Conservation (phyloP, 106 monocot species). For the Phalaenopsis equestris region DNA sequence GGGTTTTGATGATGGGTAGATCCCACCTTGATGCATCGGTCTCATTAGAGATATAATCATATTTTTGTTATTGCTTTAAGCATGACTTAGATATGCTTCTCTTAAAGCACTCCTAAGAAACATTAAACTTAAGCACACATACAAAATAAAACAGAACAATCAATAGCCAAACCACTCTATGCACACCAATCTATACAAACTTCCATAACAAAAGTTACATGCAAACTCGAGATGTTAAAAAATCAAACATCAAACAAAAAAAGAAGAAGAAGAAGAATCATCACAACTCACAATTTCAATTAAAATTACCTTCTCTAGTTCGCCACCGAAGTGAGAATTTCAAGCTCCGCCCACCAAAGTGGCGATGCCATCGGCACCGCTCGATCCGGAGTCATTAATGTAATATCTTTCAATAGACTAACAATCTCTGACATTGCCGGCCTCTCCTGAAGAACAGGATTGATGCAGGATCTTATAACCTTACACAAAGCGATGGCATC, state of each 20-base stretch:
- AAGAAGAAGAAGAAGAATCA: not conserved
- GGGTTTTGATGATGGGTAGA: no score
- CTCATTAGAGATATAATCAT: no score
- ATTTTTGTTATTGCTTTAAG: no score
- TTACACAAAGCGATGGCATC: slow-evolving; percentile 14
- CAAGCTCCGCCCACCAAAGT: slow-evolving; percentile 59
- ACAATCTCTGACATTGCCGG: slow-evolving; percentile 25
- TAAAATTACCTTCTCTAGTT: slow-evolving; percentile 5
- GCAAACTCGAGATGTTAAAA: not conserved
- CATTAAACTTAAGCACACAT: no score
- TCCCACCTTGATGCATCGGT: no score
- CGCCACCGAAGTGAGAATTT: slow-evolving; percentile 31
- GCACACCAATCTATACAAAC: not conserved
- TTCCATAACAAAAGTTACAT: not conserved
- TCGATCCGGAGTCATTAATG: slow-evolving; percentile 25
- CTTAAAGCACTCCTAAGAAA: no score
- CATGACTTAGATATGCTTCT: no score
- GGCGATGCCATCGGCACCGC: slow-evolving; percentile 31
- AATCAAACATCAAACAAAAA: not conserved
- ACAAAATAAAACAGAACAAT: not conserved
- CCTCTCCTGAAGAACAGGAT: slow-evolving; percentile 15
- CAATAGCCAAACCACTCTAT: not conserved
- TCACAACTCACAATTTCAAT: not conserved
- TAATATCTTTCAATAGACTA: slow-evolving; percentile 26
- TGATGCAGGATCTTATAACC: slow-evolving; percentile 27